phyloP scores from a whole-genome alignment of 2,329 filamentous ascomycete species.

The Aspergillus eucalypticola region DNA sequence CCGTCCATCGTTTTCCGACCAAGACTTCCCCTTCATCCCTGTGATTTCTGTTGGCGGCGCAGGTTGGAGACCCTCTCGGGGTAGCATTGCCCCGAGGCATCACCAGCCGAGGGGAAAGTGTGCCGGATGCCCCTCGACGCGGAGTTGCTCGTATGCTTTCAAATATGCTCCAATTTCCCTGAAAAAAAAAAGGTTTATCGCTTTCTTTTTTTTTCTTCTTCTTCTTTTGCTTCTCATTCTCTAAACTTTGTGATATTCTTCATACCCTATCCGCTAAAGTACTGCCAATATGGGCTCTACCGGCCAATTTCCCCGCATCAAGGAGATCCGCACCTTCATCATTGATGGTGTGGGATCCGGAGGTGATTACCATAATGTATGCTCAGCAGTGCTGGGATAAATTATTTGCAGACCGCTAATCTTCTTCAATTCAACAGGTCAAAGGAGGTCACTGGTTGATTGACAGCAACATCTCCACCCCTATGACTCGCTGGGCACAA shows the following conservation, averaged over 20 bases:
- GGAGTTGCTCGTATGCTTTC: constrained; percentile 10
- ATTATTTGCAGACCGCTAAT: not conserved
- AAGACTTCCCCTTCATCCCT: not conserved
- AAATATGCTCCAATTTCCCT: constrained; percentile 20
- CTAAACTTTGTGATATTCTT: constrained; percentile 2
- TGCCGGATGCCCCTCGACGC: constrained; percentile 9
- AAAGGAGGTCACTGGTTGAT: constrained; percentile 72
- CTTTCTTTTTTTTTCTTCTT: constrained; percentile 15
- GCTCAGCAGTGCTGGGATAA: constrained; percentile 31
- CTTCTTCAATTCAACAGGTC: constrained; percentile 26
- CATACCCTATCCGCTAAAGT: not conserved
- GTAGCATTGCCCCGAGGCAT: constrained; percentile 32
- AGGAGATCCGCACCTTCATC: constrained; percentile 48
- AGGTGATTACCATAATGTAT: constrained; percentile 81
- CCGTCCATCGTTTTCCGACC: not conserved
- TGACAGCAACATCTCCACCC: constrained; percentile 87
- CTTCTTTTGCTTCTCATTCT: constrained; percentile 12
- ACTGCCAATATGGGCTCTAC: constrained; percentile 30
- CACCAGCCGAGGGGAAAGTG: constrained; percentile 11
- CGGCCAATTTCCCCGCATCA: constrained; percentile 45
- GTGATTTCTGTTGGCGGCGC: no score
- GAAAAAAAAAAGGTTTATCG: constrained; percentile 10
- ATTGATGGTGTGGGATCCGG: constrained; percentile 51
- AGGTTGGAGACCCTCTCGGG: constrained; percentile 25
- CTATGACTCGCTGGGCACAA: constrained; percentile 84